Conservation (phyloP, 2,329 filamentous ascomycete species). For the Calycina herbarum region DNA sequence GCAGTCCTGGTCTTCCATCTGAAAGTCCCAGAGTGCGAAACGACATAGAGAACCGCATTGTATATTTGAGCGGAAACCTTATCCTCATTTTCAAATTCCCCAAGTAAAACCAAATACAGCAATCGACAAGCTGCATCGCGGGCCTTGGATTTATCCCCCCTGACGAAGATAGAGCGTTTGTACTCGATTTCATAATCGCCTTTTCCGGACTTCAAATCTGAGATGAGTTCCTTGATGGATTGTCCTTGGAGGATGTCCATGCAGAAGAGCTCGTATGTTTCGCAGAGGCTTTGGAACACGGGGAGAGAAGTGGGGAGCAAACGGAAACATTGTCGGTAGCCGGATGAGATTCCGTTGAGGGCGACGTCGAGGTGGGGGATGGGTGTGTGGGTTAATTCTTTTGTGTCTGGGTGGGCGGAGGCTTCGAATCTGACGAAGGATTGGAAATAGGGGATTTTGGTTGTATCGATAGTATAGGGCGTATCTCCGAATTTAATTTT, state of each 20-base stretch:
- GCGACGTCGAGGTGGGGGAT: background rate
- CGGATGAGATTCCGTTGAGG: background rate
- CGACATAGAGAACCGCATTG: slow-evolving; percentile 32
- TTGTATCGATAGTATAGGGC: background rate
- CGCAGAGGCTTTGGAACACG: background rate
- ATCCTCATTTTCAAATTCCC: slow-evolving; percentile 25
- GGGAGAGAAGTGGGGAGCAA: too few species aligned
- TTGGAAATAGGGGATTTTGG: slow-evolving; percentile 18
- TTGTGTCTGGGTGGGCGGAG: slow-evolving; percentile 7
- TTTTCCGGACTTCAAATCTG: too few species aligned
- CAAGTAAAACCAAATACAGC: background rate
- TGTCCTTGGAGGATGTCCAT: background rate
- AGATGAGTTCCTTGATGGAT: background rate
- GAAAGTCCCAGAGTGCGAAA: slow-evolving; percentile 33
- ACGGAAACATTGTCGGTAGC: background rate
- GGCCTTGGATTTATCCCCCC: too few species aligned
- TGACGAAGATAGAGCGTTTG: too few species aligned
- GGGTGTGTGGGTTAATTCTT: background rate
- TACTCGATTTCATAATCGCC: too few species aligned
- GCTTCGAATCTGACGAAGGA: slow-evolving; percentile 12
- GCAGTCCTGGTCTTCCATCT: slow-evolving; percentile 30
- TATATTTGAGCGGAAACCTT: slow-evolving; percentile 29
- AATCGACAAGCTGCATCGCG: background rate
- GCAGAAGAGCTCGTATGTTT: background rate
- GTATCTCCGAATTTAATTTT: slow-evolving; percentile 16